Evolutionary conservation across 306 rosid genomes (phyloP).

Genomic region (Parietaria judaica): DNA sequence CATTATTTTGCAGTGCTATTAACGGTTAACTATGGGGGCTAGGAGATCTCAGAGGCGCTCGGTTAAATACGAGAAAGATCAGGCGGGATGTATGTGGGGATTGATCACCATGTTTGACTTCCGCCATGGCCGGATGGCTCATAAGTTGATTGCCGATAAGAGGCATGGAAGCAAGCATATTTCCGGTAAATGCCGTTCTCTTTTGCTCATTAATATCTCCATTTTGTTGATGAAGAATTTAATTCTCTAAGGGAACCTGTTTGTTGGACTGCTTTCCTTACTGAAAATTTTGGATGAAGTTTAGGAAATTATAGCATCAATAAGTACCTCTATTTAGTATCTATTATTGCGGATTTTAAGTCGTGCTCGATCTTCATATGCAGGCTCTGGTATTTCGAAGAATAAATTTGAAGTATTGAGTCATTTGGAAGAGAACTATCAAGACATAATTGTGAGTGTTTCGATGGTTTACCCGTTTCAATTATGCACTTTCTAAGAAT

Average conservation of each 20-base stretch:
- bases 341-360: too few relatives aligned
- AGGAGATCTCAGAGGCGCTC: conserved; percentile 69
- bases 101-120: conserved; percentile 87
- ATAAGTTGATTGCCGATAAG: conserved; percentile 70
- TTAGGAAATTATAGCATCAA: too few relatives aligned
- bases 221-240: neutral
- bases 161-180: conserved; percentile 53
- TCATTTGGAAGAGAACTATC: conserved; percentile 42
- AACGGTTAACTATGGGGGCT: conserved; percentile 38
- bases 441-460: conserved; percentile 48
- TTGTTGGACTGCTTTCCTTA: too few relatives aligned
- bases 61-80: conserved; percentile 71
- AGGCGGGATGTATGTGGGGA: conserved; percentile 98
- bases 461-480: conserved; percentile 4
- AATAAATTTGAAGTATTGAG: conserved; percentile 47
- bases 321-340: too few relatives aligned
- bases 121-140: conserved; percentile 67
- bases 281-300: too few relatives aligned
- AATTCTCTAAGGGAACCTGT: neutral
- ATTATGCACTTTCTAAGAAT: neutral
- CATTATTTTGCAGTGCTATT: conserved; percentile 20
- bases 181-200: conserved; percentile 46
- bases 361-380: conserved; percentile 5
- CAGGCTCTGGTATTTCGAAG: conserved; percentile 56
- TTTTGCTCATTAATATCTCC: conserved; percentile 4